Conservation (phyloP, 495 filamentous ascomycete genomes). For the Podospora bellae-mahoneyi region DNA sequence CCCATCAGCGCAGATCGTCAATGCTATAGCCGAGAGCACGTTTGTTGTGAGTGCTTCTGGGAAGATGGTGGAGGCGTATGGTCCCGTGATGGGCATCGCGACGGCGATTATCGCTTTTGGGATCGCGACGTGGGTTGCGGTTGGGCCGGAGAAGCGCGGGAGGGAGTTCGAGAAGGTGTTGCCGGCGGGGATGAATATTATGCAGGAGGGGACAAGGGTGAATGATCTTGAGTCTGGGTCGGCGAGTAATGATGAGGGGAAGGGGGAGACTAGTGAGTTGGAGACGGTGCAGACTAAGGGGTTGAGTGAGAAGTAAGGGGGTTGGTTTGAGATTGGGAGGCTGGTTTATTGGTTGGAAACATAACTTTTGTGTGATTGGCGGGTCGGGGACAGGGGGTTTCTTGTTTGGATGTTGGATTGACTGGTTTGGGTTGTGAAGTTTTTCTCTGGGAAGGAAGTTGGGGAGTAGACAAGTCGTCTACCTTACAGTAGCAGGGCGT, state of each 20-base stretch:
- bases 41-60: constrained; percentile 48
- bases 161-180: constrained; percentile 60
- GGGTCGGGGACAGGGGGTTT: neutral
- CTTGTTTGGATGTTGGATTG: neutral
- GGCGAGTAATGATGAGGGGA: neutral
- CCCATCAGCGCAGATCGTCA: constrained; percentile 68
- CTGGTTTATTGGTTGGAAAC: neutral
- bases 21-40: constrained; percentile 58
- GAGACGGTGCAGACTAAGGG: neutral
- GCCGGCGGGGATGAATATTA: constrained; percentile 53
- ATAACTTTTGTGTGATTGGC: neutral
- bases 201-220: constrained; percentile 13
- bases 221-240: constrained; percentile 24
- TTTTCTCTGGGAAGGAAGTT: neutral
- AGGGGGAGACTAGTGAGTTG: neutral
- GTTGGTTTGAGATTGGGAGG: neutral
- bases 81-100: constrained; percentile 64
- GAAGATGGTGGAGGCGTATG: constrained; percentile 59
- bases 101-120: constrained; percentile 65
- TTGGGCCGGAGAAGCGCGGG: constrained; percentile 65
- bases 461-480: neutral
- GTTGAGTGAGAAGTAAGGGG: neutral
- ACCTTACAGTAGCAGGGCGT: too few relatives aligned
- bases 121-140: constrained; percentile 57
- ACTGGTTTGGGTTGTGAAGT: too few relatives aligned